Base-by-base conservation (phyloP, 2,329 filamentous ascomycete species). In the Bisporella sp. region DNA sequence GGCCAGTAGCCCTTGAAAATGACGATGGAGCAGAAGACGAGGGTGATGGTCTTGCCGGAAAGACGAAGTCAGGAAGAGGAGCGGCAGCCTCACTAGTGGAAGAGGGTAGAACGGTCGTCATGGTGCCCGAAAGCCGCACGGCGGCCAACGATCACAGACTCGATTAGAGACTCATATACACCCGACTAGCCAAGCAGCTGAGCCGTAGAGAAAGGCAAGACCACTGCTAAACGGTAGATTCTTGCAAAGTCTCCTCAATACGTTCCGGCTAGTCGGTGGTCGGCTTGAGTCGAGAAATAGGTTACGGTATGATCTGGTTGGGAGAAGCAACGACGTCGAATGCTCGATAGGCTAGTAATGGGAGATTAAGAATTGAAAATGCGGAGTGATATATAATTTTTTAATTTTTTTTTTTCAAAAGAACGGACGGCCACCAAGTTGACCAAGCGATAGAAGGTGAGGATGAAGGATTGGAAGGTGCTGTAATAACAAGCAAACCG, bases 1-100 rank as follows among this genome's bases (percentile, higher is more conserved):
- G 73, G 39, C 72, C 73, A 2, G 70, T 71, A 0, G 73, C 66
- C 54, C 77, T 21, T 28, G 42, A 45, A 32, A 31, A 45, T 31
- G 49, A 58, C 5, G 58, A 54, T n/a, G 56, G 46, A 9, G 60
- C 53, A 11, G 54, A 52, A 5, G 54, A 58, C 7, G 53, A 56
- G 6, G 57, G 46, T 29, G 50, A 46, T 12, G 51, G 51, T 50
- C 51, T 56, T 28, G 60, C 53, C 1, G 60, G 60, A 35, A 62
- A 62, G 9, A 59, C 55, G 48, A 62, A 62, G 39, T 52, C 54
- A n/a, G 60, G 60, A 8, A 61, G 54, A 5, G 57, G 57, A 13
- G 55, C 48, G 45, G 59, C 57, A 11, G 13, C 28, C 8, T 45
- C n/a, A 30, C 42, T 32, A 4, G 21, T 21, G 21, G 21, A 21